Evolutionary conservation across 352 stramenopile species (phyloP).

Genomic region (Pythium oligandrum): DNA sequence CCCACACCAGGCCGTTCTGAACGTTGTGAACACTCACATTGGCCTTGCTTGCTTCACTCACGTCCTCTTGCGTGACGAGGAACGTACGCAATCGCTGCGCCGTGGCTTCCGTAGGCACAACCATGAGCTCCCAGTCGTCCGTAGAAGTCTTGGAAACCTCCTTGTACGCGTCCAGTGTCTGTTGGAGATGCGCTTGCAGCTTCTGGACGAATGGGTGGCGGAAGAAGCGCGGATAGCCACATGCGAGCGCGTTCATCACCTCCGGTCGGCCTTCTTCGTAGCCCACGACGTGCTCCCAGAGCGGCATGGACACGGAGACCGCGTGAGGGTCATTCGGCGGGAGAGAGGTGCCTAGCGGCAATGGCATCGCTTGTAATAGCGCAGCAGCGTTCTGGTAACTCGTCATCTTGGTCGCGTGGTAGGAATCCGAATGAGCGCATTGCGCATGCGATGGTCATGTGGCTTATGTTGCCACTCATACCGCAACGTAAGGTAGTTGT

Average conservation of each 20-base stretch:
- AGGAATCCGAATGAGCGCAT: background rate
- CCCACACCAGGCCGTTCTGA: slow-evolving; percentile 45
- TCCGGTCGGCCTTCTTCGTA: slow-evolving; percentile 86
- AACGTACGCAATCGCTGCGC: slow-evolving; percentile 68
- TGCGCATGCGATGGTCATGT: too few relatives aligned
- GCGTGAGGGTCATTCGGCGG: slow-evolving; percentile 64
- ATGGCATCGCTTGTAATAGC: slow-evolving; percentile 17
- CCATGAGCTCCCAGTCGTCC: slow-evolving; percentile 32
- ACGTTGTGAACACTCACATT: slow-evolving; percentile 28
- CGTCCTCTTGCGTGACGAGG: slow-evolving; percentile 30
- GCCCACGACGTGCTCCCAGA: slow-evolving; percentile 81
- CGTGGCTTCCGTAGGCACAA: slow-evolving; percentile 50
- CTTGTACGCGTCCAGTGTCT: slow-evolving; percentile 16
- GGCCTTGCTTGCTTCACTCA: slow-evolving; percentile 1
- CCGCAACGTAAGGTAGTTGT: too few relatives aligned
- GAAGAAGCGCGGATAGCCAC: slow-evolving; percentile 93
- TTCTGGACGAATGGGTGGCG: slow-evolving; percentile 81
- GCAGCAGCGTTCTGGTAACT: slow-evolving; percentile 10
- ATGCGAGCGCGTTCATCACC: slow-evolving; percentile 67
- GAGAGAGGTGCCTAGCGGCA: slow-evolving; percentile 69
- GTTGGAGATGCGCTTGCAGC: slow-evolving; percentile 40
- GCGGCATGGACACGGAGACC: slow-evolving; percentile 79
- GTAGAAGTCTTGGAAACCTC: slow-evolving; percentile 14
- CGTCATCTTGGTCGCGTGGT: slow-evolving; percentile 2
- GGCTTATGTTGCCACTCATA: too few relatives aligned